Base-by-base conservation (phyloP, 805 yeast species). In the Blastobotrys parvus region DNA sequence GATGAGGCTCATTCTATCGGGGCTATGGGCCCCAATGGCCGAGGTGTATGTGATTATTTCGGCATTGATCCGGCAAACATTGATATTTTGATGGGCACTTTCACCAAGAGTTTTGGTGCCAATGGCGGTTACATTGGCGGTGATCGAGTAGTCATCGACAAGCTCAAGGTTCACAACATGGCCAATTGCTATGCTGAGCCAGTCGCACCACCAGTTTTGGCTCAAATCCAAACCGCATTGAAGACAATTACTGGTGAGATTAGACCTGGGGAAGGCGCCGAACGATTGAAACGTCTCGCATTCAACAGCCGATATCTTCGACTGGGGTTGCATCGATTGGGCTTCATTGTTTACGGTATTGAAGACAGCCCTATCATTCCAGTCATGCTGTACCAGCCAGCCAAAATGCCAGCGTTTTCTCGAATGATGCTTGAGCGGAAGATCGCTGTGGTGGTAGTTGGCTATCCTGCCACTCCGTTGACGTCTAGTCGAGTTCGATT, bases 1-100 rank as follows among this genome's bases (percentile, higher is more conserved):
- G 99, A 92, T 62, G 99, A 92, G 64, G 98, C 98, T 10, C 99
- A 92, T 63, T 90, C 97, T 3, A 82, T 92, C 57, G 99, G 99
- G 56, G 98, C 98, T n/a, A 74, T 92, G 67, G 99, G 99, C 22
- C 92, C 94, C 35, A 66, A 67, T 41, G 98, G 98, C 37, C 80
- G 84, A 58, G 99, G 99, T 58, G 82, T 92, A 30, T 89, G 97
- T 68, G 97, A 92, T 58, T 85, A 86, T 65, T 92, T 84, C 62
- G 82, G 81, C 43, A 76, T 92, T 39, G 74, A 78, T 50, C 90
- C 97, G 33, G 60, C 66, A 10, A 76, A 76, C 35, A 70, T 92
- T 45, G 99, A 92, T 65, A 68, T 92, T 49, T 66, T 92, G 52
- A 92, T 92, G 99, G 99, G 99, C 40, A 92, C 99, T 5, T 75